These are phyloP conservation scores for Gossypium longicalyx DNA, from an alignment of 345 rosid species.

Conservation along the genomic window DNA sequence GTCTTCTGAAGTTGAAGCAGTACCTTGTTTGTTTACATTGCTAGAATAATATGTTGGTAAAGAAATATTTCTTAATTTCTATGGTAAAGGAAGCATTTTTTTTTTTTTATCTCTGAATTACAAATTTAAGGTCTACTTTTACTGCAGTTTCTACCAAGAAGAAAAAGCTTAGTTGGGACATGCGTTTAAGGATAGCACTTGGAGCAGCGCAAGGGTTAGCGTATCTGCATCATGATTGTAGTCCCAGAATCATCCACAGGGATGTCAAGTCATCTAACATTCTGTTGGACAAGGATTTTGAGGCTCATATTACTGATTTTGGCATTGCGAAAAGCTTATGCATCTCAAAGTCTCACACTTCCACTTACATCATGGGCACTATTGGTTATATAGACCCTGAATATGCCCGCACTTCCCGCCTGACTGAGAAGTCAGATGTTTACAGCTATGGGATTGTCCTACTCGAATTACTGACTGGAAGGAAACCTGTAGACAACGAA, in stretches of 20 bases:
- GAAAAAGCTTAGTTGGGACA: constrained; percentile 81
- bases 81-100: not conserved
- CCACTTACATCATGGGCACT: constrained; percentile 88
- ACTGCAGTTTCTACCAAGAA: constrained; percentile 65
- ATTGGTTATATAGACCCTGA: constrained; percentile 98
- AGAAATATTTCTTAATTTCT: no score
- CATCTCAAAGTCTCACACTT: constrained; percentile 71
- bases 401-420: constrained; percentile 90
- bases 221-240: constrained; percentile 92
- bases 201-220: constrained; percentile 96
- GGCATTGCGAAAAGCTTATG: constrained; percentile 93
- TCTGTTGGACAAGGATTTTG: constrained; percentile 76
- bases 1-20: not conserved
- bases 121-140: not conserved
- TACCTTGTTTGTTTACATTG: not conserved
- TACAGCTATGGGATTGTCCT: constrained; percentile 89
- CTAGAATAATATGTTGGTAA: not conserved
- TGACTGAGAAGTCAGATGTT: constrained; percentile 89
- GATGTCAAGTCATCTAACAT: constrained; percentile 92
- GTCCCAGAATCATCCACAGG: constrained; percentile 90
- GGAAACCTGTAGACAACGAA: constrained; percentile 89
- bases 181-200: constrained; percentile 77
- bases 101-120: not conserved
- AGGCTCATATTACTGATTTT: constrained; percentile 94
- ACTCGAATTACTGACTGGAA: constrained; percentile 83